A percentile compares a stretch with the other conserved stretches of the same genome.
Evolutionary conservation across 2,329 filamentous ascomycete species (phyloP).

Genomic region (Westerdykella sp.): DNA sequence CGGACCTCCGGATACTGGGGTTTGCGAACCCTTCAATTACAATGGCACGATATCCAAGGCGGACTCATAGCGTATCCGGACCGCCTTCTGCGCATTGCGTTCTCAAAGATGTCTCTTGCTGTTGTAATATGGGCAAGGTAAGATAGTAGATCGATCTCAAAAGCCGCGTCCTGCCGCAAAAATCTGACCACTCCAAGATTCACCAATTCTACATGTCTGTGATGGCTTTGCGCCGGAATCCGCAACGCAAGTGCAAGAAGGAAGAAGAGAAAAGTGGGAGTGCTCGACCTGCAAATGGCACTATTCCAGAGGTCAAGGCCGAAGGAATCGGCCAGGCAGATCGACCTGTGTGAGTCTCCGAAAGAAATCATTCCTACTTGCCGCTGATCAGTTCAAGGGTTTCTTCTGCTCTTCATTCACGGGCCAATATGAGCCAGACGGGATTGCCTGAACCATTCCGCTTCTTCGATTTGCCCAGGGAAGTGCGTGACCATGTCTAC

Average conservation of each 20-base stretch:
- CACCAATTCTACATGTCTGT: conserved; percentile 19
- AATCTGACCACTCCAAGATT: conserved; percentile 11
- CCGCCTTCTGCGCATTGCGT: conserved; percentile 17
- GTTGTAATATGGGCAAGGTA: conserved; percentile 22
- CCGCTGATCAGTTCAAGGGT: no score
- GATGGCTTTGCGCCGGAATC: conserved; percentile 24
- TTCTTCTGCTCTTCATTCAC: no score
- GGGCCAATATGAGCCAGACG: no score
- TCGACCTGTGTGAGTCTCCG: no score
- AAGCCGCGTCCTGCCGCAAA: neutral
- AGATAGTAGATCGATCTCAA: neutral
- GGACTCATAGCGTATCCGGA: conserved; percentile 18
- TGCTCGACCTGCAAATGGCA: no score
- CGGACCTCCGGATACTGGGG: conserved; percentile 10
- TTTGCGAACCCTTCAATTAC: conserved; percentile 10
- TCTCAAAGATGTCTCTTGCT: conserved; percentile 22
- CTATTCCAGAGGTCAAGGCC: no score
- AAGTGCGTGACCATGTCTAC: conserved; percentile 26
- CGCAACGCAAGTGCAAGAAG: conserved; percentile 20
- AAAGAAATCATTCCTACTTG: no score
- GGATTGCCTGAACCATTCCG: conserved; percentile 14
- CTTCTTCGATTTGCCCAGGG: conserved; percentile 23
- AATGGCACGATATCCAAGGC: conserved; percentile 20
- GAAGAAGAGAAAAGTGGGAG: conserved; percentile 7
- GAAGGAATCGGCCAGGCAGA: no score